Conservation (phyloP, 164 flowering plant genomes). For the Litsea cubeba region DNA sequence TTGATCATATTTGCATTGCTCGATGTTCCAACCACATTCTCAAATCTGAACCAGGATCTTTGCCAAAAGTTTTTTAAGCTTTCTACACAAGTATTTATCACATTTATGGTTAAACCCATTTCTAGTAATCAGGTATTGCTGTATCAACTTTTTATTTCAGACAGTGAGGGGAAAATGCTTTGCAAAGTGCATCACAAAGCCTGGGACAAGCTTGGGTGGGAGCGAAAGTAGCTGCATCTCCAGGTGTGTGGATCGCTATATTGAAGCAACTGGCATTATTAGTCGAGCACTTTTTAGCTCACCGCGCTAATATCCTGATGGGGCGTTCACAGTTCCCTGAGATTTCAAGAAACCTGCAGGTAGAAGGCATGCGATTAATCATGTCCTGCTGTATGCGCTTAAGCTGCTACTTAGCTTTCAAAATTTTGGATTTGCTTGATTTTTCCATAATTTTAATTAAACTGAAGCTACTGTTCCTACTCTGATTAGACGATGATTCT, state of each 20-base stretch:
- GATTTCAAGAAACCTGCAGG: background rate
- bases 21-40: background rate
- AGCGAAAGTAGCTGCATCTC: conserved; percentile 93
- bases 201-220: conserved; percentile 85
- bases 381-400: background rate
- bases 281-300: conserved; percentile 62
- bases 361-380: background rate
- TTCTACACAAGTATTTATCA: too few species aligned
- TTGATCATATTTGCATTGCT: too few species aligned
- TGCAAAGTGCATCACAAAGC: conserved; percentile 84
- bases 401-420: background rate
- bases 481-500: background rate
- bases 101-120: background rate
- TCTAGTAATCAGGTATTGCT: background rate
- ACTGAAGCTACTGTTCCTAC: background rate
- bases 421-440: background rate
- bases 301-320: conserved; percentile 24
- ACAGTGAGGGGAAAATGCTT: conserved; percentile 90
- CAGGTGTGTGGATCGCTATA: conserved; percentile 91
- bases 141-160: conserved; percentile 28
- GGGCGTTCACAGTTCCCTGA: background rate
- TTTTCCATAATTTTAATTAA: background rate
- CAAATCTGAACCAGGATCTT: background rate
- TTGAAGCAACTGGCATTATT: conserved; percentile 87
- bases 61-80: background rate